Evolutionary conservation across 2,329 filamentous ascomycete genomes (phyloP).

Genomic region (Ophiosphaerella korrae): DNA sequence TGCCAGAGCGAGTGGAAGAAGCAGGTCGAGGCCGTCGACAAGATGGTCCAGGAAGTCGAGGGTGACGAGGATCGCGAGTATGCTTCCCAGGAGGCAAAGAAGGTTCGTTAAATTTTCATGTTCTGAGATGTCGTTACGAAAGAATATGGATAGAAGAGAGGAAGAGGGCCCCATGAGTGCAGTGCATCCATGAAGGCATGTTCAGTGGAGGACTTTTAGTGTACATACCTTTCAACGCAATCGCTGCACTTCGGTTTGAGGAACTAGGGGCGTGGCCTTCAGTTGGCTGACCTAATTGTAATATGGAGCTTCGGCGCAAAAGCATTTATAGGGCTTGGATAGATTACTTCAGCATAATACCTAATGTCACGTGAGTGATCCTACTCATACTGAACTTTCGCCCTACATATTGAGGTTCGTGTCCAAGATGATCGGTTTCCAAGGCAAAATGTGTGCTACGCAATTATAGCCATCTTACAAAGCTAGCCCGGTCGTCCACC

Average conservation of each 20-base stretch:
- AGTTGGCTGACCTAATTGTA: constrained; percentile 4
- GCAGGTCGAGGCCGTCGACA: constrained; percentile 77
- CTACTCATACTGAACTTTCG: neutral
- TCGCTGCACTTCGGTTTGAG: constrained; percentile 11
- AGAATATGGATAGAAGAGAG: neutral
- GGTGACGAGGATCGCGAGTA: constrained; percentile 58
- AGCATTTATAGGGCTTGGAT: neutral
- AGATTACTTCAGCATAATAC: constrained; percentile 4
- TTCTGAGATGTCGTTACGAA: constrained; percentile 11
- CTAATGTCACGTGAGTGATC: constrained; percentile 9
- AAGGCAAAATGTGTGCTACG: neutral
- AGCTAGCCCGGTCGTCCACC: constrained; percentile 65
- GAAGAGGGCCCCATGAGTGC: constrained; percentile 4
- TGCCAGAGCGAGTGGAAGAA: constrained; percentile 77
- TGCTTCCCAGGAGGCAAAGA: constrained; percentile 46
- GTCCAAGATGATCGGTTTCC: neutral
- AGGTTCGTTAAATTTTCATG: constrained; percentile 35
- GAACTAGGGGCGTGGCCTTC: constrained; percentile 2
- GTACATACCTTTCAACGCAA: constrained; percentile 11
- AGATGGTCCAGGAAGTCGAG: constrained; percentile 75
- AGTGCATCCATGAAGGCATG: constrained; percentile 6
- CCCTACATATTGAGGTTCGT: neutral
- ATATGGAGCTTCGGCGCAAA: constrained; percentile 2
- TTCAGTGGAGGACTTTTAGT: neutral
- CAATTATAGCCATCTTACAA: constrained; percentile 30